These are phyloP conservation scores for Kwoniella shivajii DNA, from an alignment of 1,284 basidiomycete species.

Conservation along the genomic window DNA sequence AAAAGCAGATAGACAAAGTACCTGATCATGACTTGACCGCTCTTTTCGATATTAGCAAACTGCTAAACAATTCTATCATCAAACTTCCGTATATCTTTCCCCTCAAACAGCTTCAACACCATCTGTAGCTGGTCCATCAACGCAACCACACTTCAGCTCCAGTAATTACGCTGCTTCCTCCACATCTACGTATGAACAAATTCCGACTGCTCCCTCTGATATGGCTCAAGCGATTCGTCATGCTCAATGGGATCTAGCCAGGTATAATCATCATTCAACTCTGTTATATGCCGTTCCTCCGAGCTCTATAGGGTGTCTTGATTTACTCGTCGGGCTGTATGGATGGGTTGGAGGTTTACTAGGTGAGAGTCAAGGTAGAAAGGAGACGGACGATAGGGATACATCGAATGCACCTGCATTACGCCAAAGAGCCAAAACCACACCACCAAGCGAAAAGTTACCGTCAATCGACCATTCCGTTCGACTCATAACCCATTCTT, in stretches of 20 bases:
- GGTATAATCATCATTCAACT: constrained; percentile 51
- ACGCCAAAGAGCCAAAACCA: not conserved
- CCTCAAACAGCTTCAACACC: constrained; percentile 17
- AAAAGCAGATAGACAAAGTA: not conserved
- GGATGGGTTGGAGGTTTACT: constrained; percentile 46
- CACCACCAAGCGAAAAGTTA: not conserved
- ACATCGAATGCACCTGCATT: not conserved
- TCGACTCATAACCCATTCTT: constrained; percentile 14
- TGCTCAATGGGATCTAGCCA: constrained; percentile 48
- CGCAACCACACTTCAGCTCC: constrained; percentile 7
- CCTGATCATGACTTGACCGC: not conserved
- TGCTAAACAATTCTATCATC: constrained; percentile 49
- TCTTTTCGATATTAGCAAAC: constrained; percentile 30
- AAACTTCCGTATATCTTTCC: constrained; percentile 42
- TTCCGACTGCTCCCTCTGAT: constrained; percentile 24
- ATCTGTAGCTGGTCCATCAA: constrained; percentile 6
- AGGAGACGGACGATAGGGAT: not conserved
- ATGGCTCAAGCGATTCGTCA: constrained; percentile 41
- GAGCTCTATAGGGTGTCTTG: constrained; percentile 47
- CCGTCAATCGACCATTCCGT: constrained; percentile 20
- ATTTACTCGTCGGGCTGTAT: constrained; percentile 49
- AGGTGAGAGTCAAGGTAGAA: constrained; percentile 24
- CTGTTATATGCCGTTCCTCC: constrained; percentile 52
- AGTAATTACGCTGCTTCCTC: constrained; percentile 7
- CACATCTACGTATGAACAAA: not conserved